These are phyloP conservation scores for Chlorella vulgaris DNA, from an alignment of 139 green algal genomes.

Conservation along the genomic window DNA sequence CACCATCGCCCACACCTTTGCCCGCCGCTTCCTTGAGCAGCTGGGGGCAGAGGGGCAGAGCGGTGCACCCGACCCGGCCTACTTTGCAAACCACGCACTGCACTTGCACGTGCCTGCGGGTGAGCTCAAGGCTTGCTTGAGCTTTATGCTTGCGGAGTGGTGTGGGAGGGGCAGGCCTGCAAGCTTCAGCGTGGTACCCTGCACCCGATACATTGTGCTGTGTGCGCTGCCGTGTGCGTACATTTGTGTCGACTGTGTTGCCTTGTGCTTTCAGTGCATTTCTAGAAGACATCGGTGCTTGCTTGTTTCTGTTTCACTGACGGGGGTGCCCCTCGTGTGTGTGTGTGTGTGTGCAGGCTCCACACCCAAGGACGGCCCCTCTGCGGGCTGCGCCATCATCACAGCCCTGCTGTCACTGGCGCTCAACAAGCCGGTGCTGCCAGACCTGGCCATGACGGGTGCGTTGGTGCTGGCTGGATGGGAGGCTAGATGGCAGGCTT, in stretches of 20 bases:
- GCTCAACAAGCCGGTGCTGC: conserved; percentile 68
- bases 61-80: conserved; percentile 21
- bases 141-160: background rate
- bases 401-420: conserved; percentile 94
- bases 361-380: conserved; percentile 95
- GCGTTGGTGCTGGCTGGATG: too few relatives aligned
- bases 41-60: background rate
- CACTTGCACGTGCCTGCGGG: conserved; percentile 94
- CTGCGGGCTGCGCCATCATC: conserved; percentile 89
- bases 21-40: conserved; percentile 64
- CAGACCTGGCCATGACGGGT: conserved; percentile 91
- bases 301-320: background rate
- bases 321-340: background rate
- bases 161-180: too few relatives aligned
- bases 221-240: too few relatives aligned
- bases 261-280: background rate
- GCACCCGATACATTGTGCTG: too few relatives aligned
- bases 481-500: background rate
- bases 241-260: too few relatives aligned
- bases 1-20: conserved; percentile 92
- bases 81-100: conserved; percentile 69
- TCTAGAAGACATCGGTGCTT: background rate
- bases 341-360: conserved; percentile 61
- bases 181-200: too few relatives aligned
- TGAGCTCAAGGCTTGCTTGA: background rate